Evolutionary conservation across 495 filamentous ascomycete species (phyloP), one percentile per base, ranked within the genome.

Genomic region (Aspergillus cavernicola): DNA sequence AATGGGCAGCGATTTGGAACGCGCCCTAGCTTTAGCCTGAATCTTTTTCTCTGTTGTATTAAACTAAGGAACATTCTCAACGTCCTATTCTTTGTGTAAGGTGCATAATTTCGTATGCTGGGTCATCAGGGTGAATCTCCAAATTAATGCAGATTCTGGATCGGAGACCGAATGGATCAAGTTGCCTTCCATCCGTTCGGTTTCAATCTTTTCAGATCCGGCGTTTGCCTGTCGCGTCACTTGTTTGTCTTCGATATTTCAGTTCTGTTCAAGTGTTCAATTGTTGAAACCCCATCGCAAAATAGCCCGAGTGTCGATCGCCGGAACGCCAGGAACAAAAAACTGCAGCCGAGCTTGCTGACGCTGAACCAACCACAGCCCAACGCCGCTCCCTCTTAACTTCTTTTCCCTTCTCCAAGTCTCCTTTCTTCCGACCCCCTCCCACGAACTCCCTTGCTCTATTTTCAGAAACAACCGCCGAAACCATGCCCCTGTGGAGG

Each of bases 401-500:
- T 24, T 52, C 35, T 26, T 38, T 16, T 37, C n/a, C 3, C 18
- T 19, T 39, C 20, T 13, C 23, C 31, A 1, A 18, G 7, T 6
- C 16, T 24, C 32, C 20, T 8, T 29, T 16, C 23, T 12, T 32
- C 28, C 24, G n/a, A 26, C 22, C 22, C 6, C 6, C 20, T 9
- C 15, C 13, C 6, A 13, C 11, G 19, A 28, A 7, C 9, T 28
- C 24, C 24, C 4, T 28, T 28, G 3, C 36, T 5, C 36, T 6
- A 3, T 18, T 2, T 39, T 39, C 15, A 19, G 11, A 41, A 1
- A 28, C 40, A 26, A 2, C 1, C 15, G 38, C 16, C 38, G 37
- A 24, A 36, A 46, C 18, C 20, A 62, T 60, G 61, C 64, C 65
- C 57, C 58, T 74, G 47, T 74, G 71, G 71, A 60, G 66, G 19